Conservation (phyloP, 2,329 filamentous ascomycete species). For the Fusarium sacchari region DNA sequence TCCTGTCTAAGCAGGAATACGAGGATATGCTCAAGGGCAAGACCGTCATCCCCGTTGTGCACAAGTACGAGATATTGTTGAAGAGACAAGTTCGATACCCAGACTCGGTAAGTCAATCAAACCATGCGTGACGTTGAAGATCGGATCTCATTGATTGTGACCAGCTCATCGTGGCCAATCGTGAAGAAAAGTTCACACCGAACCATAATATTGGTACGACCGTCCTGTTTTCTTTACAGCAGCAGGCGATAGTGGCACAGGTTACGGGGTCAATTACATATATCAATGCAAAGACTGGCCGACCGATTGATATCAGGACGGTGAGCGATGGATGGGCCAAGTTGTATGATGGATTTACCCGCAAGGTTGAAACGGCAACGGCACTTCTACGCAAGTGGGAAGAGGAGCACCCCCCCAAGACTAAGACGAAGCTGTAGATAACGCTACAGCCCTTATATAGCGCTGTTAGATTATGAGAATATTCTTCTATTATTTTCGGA, state of each 20-base stretch:
- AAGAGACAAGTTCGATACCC: neutral
- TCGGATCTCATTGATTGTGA: neutral
- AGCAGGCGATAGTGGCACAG: neutral
- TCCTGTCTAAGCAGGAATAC: neutral
- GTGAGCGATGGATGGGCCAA: neutral
- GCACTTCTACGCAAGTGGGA: neutral
- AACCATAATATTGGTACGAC: neutral
- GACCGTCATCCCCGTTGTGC: neutral
- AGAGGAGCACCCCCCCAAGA: neutral
- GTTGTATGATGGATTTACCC: neutral
- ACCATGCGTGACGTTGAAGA: no score
- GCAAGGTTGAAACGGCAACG: neutral
- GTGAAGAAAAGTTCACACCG: neutral
- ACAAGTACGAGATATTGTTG: neutral
- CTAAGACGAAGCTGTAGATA: neutral
- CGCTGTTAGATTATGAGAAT: neutral
- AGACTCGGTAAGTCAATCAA: neutral
- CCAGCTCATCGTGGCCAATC: neutral
- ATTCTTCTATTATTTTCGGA: neutral
- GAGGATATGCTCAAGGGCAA: neutral
- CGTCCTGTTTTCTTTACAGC: neutral
- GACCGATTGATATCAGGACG: neutral
- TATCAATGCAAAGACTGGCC: neutral
- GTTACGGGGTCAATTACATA: neutral
- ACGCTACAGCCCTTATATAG: accelerated